Conservation (phyloP, 495 filamentous ascomycete species). For the Podospora appendiculata region DNA sequence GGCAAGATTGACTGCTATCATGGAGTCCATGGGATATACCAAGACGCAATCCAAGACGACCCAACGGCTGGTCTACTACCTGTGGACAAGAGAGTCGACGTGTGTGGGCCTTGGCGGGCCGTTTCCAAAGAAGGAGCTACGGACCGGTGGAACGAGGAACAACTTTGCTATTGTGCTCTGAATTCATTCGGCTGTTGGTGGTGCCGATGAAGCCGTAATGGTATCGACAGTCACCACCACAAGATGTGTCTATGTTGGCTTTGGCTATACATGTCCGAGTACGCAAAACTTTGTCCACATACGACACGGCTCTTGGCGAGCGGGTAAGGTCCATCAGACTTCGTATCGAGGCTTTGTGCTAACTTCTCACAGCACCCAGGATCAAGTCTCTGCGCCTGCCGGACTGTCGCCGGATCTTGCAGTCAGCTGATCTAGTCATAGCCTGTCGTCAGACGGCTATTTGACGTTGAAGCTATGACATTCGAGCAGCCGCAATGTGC, state of each 20-base stretch:
- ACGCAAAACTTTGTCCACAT: too few relatives aligned
- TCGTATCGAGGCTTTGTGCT: too few relatives aligned
- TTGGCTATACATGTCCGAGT: too few relatives aligned
- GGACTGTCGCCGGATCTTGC: too few relatives aligned
- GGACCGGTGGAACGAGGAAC: conserved; percentile 66
- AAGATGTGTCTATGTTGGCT: not conserved
- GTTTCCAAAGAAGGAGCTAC: conserved; percentile 61
- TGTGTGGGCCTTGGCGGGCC: conserved; percentile 11
- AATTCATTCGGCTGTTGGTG: conserved; percentile 4
- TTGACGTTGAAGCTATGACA: too few relatives aligned
- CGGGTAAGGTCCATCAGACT: too few relatives aligned
- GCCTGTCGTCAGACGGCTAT: too few relatives aligned
- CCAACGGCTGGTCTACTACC: conserved; percentile 78
- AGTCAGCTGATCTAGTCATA: too few relatives aligned
- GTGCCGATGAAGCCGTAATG: not conserved
- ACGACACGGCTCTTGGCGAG: too few relatives aligned
- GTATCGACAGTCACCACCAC: not conserved
- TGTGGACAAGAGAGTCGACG: conserved; percentile 52
- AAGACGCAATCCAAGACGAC: conserved; percentile 60
- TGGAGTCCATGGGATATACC: conserved; percentile 68
- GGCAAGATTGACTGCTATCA: conserved; percentile 59
- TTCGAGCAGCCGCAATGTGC: too few relatives aligned
- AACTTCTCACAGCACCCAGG: too few relatives aligned
- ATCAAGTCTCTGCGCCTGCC: too few relatives aligned
- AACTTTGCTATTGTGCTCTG: conserved; percentile 76